Evolutionary conservation across 257 asterid species (phyloP).

Genomic region (Perilla frutescens): DNA sequence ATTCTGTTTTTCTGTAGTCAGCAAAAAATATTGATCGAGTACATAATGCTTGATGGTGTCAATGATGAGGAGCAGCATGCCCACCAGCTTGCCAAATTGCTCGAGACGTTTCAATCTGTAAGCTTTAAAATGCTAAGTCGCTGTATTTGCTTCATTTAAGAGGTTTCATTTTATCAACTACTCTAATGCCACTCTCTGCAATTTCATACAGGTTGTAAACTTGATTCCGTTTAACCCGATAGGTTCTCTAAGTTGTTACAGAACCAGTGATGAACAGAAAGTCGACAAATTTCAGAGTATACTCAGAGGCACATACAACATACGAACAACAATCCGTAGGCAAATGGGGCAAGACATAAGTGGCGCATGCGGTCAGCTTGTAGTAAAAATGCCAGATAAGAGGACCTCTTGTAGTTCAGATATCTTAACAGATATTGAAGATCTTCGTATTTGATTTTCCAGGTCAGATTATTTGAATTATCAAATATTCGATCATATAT

Average conservation of each 20-base stretch:
- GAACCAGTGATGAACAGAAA: conserved; percentile 63
- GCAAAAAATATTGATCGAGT: conserved; percentile 93
- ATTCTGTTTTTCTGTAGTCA: conserved; percentile 62
- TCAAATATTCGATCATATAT: no score
- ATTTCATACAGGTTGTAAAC: conserved; percentile 76
- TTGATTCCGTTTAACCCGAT: conserved; percentile 97
- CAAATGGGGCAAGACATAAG: conserved; percentile 99
- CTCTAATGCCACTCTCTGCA: conserved; percentile 23
- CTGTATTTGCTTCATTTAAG: conserved; percentile 15
- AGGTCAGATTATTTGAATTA: conserved; percentile 23
- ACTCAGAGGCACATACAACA: conserved; percentile 76
- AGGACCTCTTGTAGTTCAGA: conserved; percentile 41
- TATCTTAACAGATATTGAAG: conserved; percentile 85
- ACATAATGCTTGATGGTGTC: conserved; percentile 95
- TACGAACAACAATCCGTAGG: conserved; percentile 89
- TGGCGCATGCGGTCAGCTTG: conserved; percentile 99
- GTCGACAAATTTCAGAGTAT: conserved; percentile 74
- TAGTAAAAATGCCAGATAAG: conserved; percentile 56
- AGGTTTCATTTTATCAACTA: conserved; percentile 7
- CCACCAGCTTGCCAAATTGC: conserved; percentile 89
- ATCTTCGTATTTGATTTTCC: conserved; percentile 58
- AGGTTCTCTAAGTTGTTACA: conserved; percentile 71
- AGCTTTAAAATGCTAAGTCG: conserved; percentile 30
- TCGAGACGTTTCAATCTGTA: conserved; percentile 76
- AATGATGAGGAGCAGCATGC: conserved; percentile 93